Base-by-base conservation (phyloP, 108 stramenopile genomes). In the Cyclotella choctawhatcheeana region DNA sequence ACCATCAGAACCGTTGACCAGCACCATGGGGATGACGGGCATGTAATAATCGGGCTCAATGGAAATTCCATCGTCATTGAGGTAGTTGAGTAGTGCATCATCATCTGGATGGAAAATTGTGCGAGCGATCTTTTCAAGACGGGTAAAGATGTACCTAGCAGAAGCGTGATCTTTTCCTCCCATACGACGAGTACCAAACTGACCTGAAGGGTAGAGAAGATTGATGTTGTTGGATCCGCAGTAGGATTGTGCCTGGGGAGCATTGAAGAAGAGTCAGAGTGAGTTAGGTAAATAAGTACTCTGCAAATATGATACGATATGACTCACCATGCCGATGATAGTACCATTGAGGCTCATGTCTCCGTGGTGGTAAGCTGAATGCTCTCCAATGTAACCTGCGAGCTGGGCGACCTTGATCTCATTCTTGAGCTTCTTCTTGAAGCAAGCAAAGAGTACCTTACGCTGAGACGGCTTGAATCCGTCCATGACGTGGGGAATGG, bases 331-430 rank as follows among this genome's bases (percentile, higher is more conserved):
- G 25, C 88, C 87, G 63, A 98, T 86, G 73, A 99, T 98, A 34
- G 99, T 97, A 35, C 92, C 89, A 32, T 89, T 86, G 4, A 99
- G 85, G 3, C 96, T 96, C 24, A 85, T 90, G 74, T 99, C 99
- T 22, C 99, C 99, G 76, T 99, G 99, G 77, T 99, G 99, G 79
- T 99, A 99, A 13, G 98, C 98, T 34, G 97, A 93, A 74, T 97
- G 94, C 71, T 98, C 98, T 22, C 91, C 92, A 26, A 97, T 89
- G 69, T 97, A 98, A 14, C 93, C 91, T 34, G 85, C 74, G 26
- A 97, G 85, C 69, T 93, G 93, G 3, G 97, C 97, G 13, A 99
- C 98, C 85, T 99, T 99, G 63, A 99, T 97, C 69, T 99, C 99
- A 13, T 68, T 82, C 73, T 98, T 96, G 25, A 99, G 86, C 67